Percentiles rank a stretch among this genome's conserved stretches.
phyloP scores from a whole-genome alignment of 805 yeast genomes.

The Schizosaccharomyces octosporus region DNA sequence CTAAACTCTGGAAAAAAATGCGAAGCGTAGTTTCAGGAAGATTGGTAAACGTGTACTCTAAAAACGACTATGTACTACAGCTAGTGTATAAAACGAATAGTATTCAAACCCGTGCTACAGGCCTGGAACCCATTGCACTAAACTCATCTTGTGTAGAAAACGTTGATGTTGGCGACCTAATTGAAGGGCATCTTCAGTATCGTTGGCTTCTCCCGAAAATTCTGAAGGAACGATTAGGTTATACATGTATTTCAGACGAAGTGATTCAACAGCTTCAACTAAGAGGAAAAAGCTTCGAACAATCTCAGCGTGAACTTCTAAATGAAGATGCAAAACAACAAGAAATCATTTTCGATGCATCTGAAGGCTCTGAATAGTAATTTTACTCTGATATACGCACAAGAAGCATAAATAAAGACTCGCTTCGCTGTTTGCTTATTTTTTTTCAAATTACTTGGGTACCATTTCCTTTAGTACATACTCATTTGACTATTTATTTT shows the following conservation, averaged over 20 bases:
- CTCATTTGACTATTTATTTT: too few species aligned
- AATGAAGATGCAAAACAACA: not conserved
- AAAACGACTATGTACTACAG: slow-evolving; percentile 5
- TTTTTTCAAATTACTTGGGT: too few species aligned
- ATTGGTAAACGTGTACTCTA: slow-evolving; percentile 7
- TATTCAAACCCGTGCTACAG: slow-evolving; percentile 5
- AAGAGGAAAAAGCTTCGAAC: not conserved
- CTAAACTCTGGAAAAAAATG: slow-evolving; percentile 4
- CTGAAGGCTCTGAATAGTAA: not conserved
- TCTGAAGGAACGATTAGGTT: not conserved
- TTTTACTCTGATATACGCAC: not conserved
- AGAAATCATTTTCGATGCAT: not conserved
- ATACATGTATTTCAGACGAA: not conserved
- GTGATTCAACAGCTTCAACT: not conserved
- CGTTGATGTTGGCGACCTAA: not conserved
- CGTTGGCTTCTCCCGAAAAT: not conserved
- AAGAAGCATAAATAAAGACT: not conserved
- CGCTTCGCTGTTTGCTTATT: too few species aligned
- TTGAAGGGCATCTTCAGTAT: slow-evolving; percentile 3
- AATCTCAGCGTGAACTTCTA: not conserved
- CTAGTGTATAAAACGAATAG: slow-evolving; percentile 5
- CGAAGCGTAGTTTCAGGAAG: slow-evolving; percentile 7
- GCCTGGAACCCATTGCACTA: slow-evolving; percentile 2
- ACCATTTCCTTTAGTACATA: too few species aligned
- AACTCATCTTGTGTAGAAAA: not conserved